Base-by-base conservation (phyloP, 139 green algal species). In the Closterium sp. region DNA sequence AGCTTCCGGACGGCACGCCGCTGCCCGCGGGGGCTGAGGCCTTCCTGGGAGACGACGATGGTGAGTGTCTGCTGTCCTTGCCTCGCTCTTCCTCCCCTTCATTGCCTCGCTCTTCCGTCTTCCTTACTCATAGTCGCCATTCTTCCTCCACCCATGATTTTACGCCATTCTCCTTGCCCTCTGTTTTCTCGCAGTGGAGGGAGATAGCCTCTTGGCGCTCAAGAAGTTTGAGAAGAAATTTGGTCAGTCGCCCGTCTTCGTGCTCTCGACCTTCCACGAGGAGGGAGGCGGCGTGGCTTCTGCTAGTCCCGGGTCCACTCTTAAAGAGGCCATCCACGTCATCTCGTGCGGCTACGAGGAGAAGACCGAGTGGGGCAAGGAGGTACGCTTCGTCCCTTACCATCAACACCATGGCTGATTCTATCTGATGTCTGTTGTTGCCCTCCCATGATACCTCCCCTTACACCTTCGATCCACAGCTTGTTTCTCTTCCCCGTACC, bases 331-430 rank as follows among this genome's bases (percentile, higher is more conserved):
- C 22, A 90, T 90, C 62, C 45, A 86, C 62, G 91, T 90, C 50
- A 94, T 94, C 85, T 89, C 87, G 30, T 94, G 91, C 84, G 91
- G 86, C 87, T 94, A 94, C 88, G 91, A 94, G 91, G 88, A 92
- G 31, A 88, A 92, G 73, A 92, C 28, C 24, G 88, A 92, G 28
- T 94, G 91, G 91, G 91, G 91, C 42, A 92, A 92, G 31, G 84
- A 91, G 91, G 91, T 93, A 70, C 10, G 50, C 50, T 17, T 24
- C 11, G 50, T 70, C 50, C 50, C 50, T 17, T 21, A 5, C 50
- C 50, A 24, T 42, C 34, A 6, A 10, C 9, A 6, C 34, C 34
- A 4, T 42, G 6, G 6, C 9, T 6, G 6, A 42, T 42, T 42
- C 4, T 42, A 6, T 42, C 34, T 6, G 9, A 42, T 42, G 34